phyloP scores from a whole-genome alignment of 345 rosid genomes.

The Microthlaspi erraticum region DNA sequence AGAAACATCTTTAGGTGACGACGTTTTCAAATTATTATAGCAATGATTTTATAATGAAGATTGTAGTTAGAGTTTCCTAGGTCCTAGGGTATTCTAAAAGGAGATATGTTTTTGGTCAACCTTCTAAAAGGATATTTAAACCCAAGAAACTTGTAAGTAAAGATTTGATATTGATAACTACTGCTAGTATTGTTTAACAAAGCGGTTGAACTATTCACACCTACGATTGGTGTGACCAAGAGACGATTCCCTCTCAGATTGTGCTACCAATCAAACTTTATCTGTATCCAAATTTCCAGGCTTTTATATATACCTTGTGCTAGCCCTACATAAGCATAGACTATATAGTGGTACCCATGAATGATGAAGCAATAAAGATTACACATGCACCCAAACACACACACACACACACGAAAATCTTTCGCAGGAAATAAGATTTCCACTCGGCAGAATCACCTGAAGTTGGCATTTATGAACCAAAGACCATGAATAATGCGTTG shows the following conservation, averaged over 20 bases:
- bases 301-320: background rate
- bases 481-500: no score
- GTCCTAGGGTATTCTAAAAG: background rate
- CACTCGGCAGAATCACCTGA: no score
- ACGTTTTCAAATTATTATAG: background rate
- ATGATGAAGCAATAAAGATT: background rate
- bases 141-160: background rate
- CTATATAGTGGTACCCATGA: slow-evolving; percentile 3
- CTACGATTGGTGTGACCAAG: background rate
- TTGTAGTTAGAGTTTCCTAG: background rate
- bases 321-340: no score
- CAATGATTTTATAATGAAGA: background rate
- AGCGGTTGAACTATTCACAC: background rate
- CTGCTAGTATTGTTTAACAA: no score
- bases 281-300: background rate
- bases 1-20: background rate
- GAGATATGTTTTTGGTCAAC: background rate
- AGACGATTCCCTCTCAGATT: no score
- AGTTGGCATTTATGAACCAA: no score
- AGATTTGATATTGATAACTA: background rate
- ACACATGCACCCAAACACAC: slow-evolving; percentile 2
- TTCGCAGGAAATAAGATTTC: no score
- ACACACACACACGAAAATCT: slow-evolving; percentile 9
- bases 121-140: background rate
- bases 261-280: no score